Base-by-base conservation (phyloP, 108 stramenopile genomes). In the Cylindrotheca fusiformis region DNA sequence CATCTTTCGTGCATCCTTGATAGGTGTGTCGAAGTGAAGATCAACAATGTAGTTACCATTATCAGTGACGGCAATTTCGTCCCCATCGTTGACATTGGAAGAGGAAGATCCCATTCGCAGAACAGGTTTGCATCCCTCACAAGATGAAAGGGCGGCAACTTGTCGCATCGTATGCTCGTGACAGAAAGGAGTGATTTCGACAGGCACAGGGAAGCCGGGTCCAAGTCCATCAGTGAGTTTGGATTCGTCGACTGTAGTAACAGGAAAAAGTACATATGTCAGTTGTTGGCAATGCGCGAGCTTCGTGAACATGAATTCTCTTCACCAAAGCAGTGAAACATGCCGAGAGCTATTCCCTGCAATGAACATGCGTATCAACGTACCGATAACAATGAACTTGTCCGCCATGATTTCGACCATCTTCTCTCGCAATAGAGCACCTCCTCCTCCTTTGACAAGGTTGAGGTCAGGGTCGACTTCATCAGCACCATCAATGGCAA, bases 1-100 rank as follows among this genome's bases (percentile, higher is more conserved):
- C 80, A 94, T 84, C 48, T 68, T 78, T 33, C 77, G 69, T 20
- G 92, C 84, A 72, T 98, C 95, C 78, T 82, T 81, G 71, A 98
- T 96, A 26, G 94, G 80, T 47, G 90, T 82, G 20, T 77, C 92
- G 65, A 98, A 99, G 75, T 98, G 92, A 28, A 97, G 80, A 74
- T 99, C 99, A 1, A 99, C 92, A 68, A 99, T 95, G 83, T 98
- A 98, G 78, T 98, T 98, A 65, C 96, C 95, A 67, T 97, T 97
- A 80, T 96, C 97, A 21, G 98, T 98, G 18, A 99, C 84, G 32
- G 95, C 96, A 58, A 95, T 95, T 75, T 98, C 90, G 76, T 95
- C 95, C 26, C 91, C 96, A 60, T 97, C 98, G 49, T 58, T 51
- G 53, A 84, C 52, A 74, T 96, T 96, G 75, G 75, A 86, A 22